Evolutionary conservation across 306 rosid genomes (phyloP).

Genomic region (Cicer pinnatifidum): DNA sequence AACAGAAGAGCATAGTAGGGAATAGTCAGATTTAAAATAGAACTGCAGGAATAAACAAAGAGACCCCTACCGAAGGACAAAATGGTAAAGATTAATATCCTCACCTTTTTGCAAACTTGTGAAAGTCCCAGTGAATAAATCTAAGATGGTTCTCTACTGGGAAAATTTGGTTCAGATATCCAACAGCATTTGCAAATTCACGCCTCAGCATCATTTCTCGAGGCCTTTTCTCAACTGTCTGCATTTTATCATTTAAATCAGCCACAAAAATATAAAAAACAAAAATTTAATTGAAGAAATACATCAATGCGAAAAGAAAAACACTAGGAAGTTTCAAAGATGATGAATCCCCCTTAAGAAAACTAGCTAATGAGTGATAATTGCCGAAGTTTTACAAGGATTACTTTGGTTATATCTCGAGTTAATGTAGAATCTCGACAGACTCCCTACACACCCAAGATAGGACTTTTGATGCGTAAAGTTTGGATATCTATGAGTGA

Average conservation of each 20-base stretch:
- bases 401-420: no score
- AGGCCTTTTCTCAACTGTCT: slow-evolving; percentile 97
- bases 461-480: background rate
- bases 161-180: slow-evolving; percentile 82
- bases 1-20: slow-evolving; percentile 48
- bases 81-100: slow-evolving; percentile 18
- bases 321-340: background rate
- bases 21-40: slow-evolving; percentile 46
- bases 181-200: slow-evolving; percentile 90
- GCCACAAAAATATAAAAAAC: slow-evolving; percentile 28
- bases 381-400: no score
- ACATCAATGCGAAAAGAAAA: slow-evolving; percentile 11
- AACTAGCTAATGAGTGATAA: background rate
- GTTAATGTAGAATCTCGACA: background rate
- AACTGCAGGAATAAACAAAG: background rate
- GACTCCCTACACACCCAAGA: background rate
- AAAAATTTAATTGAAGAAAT: slow-evolving; percentile 10
- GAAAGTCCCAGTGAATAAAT: slow-evolving; percentile 97
- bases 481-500: background rate
- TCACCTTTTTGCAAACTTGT: slow-evolving; percentile 94
- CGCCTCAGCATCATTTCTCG: slow-evolving; percentile 99
- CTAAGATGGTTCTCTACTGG: slow-evolving; percentile 76
- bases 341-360: background rate
- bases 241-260: slow-evolving; percentile 47
- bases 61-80: background rate